Percentiles rank a stretch among this genome's conserved stretches.
Evolutionary conservation across 768 basidiomycete genomes (phyloP).

Genomic region (Kwoniella botswanensis): DNA sequence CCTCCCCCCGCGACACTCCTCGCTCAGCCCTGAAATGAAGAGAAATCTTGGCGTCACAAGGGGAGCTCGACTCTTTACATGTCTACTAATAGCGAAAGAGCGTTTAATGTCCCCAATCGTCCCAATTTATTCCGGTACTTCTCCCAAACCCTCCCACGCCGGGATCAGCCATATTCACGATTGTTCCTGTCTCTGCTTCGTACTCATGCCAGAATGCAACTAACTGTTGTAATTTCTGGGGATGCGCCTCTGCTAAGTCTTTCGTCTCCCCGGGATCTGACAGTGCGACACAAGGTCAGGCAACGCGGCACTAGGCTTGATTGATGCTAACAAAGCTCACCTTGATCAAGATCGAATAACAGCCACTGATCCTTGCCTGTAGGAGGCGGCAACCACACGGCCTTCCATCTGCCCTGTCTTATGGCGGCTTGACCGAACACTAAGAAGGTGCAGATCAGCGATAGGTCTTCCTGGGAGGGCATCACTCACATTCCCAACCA

Average conservation of each 20-base stretch:
- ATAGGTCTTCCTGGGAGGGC: neutral
- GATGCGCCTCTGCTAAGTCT: slow-evolving; percentile 29
- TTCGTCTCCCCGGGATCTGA: slow-evolving; percentile 42
- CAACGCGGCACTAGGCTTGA: neutral
- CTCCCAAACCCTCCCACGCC: slow-evolving; percentile 25
- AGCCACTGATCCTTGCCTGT: slow-evolving; percentile 46
- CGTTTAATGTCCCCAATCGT: slow-evolving; percentile 38
- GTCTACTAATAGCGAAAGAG: too few relatives aligned
- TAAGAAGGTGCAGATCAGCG: slow-evolving; percentile 3
- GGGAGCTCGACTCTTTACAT: too few relatives aligned
- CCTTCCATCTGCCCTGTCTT: slow-evolving; percentile 50
- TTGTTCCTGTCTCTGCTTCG: slow-evolving; percentile 42
- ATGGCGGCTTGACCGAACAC: slow-evolving; percentile 50
- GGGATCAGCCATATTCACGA: slow-evolving; percentile 8
- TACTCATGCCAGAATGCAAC: slow-evolving; percentile 43
- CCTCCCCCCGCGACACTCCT: too few relatives aligned
- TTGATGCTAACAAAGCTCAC: slow-evolving; percentile 10
- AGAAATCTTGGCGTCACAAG: too few relatives aligned
- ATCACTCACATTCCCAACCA: slow-evolving; percentile 47
- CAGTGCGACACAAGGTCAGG: neutral
- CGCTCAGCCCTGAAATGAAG: too few relatives aligned
- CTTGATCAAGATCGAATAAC: slow-evolving; percentile 38
- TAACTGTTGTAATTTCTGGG: slow-evolving; percentile 39
- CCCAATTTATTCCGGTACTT: slow-evolving; percentile 37
- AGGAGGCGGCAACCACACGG: slow-evolving; percentile 43